phyloP scores from a whole-genome alignment of 2,329 filamentous ascomycete genomes.

The Fusarium annulatum region DNA sequence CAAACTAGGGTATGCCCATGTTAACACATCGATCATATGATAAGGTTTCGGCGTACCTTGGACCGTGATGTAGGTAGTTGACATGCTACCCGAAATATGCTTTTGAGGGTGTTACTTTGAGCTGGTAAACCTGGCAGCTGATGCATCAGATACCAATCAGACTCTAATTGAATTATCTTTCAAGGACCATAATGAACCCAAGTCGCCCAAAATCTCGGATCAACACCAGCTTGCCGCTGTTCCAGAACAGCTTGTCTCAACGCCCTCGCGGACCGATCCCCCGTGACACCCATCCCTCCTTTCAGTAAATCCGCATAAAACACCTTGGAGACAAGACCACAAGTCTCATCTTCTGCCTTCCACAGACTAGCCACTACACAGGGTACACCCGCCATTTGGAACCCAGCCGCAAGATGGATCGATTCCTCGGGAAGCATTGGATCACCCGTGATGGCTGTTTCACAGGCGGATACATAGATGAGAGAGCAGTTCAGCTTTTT shows the following conservation, averaged over 20 bases:
- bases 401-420: background rate
- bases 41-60: background rate
- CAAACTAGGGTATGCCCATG: too few relatives aligned
- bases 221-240: background rate
- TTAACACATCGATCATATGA: background rate
- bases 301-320: background rate
- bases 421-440: background rate
- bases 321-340: background rate
- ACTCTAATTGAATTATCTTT: background rate
- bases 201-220: background rate
- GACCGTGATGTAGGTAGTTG: background rate
- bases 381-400: background rate
- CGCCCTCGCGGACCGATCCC: background rate
- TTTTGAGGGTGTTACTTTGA: background rate
- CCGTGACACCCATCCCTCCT: background rate
- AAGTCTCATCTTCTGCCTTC: background rate
- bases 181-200: background rate
- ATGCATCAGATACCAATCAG: rapidly evolving
- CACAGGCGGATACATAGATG: background rate
- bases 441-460: background rate
- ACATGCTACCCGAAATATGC: background rate
- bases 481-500: background rate
- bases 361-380: background rate
- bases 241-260: background rate
- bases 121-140: background rate